Evolutionary conservation across 2,329 filamentous ascomycete genomes (phyloP).

Genomic region (Ophiostoma himal-ulmi): DNA sequence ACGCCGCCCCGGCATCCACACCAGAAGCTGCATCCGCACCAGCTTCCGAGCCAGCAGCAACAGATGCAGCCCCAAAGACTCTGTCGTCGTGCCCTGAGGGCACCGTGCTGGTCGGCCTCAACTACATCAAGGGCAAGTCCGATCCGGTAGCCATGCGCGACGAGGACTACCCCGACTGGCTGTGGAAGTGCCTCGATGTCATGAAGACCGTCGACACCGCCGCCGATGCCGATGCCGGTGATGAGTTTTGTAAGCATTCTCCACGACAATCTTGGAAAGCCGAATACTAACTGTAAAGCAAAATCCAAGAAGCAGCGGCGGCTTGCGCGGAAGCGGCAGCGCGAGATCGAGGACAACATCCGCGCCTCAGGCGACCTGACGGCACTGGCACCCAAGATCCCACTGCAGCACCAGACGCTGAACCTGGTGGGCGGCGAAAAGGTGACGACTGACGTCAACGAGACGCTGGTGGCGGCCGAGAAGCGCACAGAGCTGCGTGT

Average conservation of each 20-base stretch:
- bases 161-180: constrained; percentile 71
- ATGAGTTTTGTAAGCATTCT: constrained; percentile 67
- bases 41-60: constrained; percentile 17
- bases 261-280: neutral
- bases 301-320: constrained; percentile 80
- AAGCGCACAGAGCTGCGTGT: constrained; percentile 59
- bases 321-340: constrained; percentile 60
- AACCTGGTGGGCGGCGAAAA: constrained; percentile 52
- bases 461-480: constrained; percentile 43
- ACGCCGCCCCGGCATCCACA: constrained; percentile 27
- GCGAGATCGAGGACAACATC: constrained; percentile 52
- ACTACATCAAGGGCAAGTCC: constrained; percentile 66
- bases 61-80: constrained; percentile 26
- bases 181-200: constrained; percentile 66
- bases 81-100: constrained; percentile 58
- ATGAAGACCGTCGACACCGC: constrained; percentile 46
- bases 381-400: constrained; percentile 61
- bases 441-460: constrained; percentile 24
- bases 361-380: constrained; percentile 61
- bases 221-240: constrained; percentile 53
- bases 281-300: constrained; percentile 41
- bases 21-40: constrained; percentile 26
- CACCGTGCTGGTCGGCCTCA: constrained; percentile 65
- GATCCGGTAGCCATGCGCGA: constrained; percentile 72
- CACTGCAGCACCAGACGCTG: constrained; percentile 69